Conservation (phyloP, 352 stramenopile species). For the Phytophthora tubulina region DNA sequence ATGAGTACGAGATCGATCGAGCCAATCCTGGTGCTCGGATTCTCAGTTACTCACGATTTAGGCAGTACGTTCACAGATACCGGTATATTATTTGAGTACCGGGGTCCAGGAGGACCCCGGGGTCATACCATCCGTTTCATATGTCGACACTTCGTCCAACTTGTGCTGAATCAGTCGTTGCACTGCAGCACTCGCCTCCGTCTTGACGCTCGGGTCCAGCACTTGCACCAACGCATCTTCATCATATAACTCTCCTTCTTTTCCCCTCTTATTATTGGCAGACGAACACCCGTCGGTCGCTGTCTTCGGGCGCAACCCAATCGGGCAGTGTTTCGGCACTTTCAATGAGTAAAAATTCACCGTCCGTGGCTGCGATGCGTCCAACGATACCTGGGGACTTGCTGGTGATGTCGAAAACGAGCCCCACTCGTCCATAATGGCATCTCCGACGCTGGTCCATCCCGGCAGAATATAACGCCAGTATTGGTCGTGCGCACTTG, state of each 20-base stretch:
- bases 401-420: slow-evolving; percentile 60
- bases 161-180: slow-evolving; percentile 55
- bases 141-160: slow-evolving; percentile 48
- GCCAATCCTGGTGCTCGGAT: too few relatives aligned
- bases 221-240: slow-evolving; percentile 50
- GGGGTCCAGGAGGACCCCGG: too few relatives aligned
- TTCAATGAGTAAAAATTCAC: slow-evolving; percentile 85
- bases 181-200: slow-evolving; percentile 47
- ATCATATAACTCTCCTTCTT: slow-evolving; percentile 33
- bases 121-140: neutral
- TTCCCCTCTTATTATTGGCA: slow-evolving; percentile 2
- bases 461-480: slow-evolving; percentile 50
- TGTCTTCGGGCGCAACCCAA: slow-evolving; percentile 74
- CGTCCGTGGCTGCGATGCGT: slow-evolving; percentile 61
- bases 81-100: too few relatives aligned
- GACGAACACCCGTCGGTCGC: slow-evolving; percentile 60
- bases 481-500: slow-evolving; percentile 10
- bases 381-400: slow-evolving; percentile 46
- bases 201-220: slow-evolving; percentile 28
- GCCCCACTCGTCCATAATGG: slow-evolving; percentile 79
- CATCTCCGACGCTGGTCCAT: slow-evolving; percentile 57
- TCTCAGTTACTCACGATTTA: too few relatives aligned
- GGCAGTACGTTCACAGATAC: too few relatives aligned
- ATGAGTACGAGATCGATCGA: neutral
- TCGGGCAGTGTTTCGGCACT: slow-evolving; percentile 70